Evolutionary conservation across 2,329 filamentous ascomycete genomes (phyloP), one percentile per base, ranked within the genome.

Genomic region (Clarireedia hainanense): DNA sequence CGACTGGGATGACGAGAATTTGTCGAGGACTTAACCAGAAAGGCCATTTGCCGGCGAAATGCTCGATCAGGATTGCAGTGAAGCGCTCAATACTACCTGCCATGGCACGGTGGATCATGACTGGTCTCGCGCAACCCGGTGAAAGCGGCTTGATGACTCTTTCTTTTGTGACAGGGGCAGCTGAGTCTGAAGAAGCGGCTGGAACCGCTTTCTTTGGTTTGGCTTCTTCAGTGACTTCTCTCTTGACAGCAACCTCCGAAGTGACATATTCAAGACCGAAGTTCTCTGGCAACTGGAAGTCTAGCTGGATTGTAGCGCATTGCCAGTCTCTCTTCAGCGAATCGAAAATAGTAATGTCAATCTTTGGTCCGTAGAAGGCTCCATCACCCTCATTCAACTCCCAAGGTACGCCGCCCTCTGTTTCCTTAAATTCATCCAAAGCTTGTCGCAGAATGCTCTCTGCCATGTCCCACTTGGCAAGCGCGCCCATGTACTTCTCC

Each of bases 331-430:
- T 83, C 72, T 84, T 84, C 63, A 96, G 77, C 47, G 89, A 89
- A 72, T 96, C 92, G 51, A 85, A 86, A 67, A 99, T 91, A 59
- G 89, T 95, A 68, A 99, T 94, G 67, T 99, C 94, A 65, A 97
- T 96, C 81, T 99, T 99, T 51, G 94, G 94, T 1, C 94, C 94
- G 71, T 99, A 99, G 75, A 97, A 99, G 52, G 94, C 94, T 69
- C 94, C 94, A 66, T 99, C 94, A 56, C 92, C 94, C 58, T 90
- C 87, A 73, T 97, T 96, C 51, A 96, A 77, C 71, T 89, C 87
- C 94, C 94, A 99, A 61, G 84, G 77, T 36, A 84, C 79, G 58
- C 85, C 81, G 52, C 77, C 78, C 48, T 73, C 46, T 61, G 43
- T 68, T 20, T 72, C 72, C 56, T 72, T 82, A 79, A 96, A 97